Evolutionary conservation across 2,329 filamentous ascomycete species (phyloP).

Genomic region (Chlorencoelia australis): DNA sequence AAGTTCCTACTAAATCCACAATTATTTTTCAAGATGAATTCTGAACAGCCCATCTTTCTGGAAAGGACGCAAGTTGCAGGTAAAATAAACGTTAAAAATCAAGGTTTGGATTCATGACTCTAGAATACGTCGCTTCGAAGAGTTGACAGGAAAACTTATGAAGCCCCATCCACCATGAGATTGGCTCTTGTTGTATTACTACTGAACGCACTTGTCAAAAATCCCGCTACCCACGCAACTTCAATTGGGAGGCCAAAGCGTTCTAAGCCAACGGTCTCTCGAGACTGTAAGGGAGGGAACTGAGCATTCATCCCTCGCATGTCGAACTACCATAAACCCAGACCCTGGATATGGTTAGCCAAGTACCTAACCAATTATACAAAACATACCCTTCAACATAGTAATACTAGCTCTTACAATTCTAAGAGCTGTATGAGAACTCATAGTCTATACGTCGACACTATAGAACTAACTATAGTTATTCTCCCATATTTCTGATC

Average conservation of each 20-base stretch:
- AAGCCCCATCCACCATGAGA: conserved; percentile 51
- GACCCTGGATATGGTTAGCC: conserved; percentile 14
- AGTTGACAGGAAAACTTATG: conserved; percentile 18
- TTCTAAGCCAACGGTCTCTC: conserved; percentile 46
- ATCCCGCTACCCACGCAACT: conserved; percentile 50
- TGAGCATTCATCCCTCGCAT: conserved; percentile 40
- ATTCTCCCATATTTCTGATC: conserved; percentile 50
- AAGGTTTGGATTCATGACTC: conserved; percentile 34
- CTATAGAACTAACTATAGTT: conserved; percentile 49
- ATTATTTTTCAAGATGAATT: too few relatives aligned
- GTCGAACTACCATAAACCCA: conserved; percentile 30
- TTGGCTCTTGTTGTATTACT: conserved; percentile 53
- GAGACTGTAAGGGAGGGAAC: conserved; percentile 45
- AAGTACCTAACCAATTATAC: background rate
- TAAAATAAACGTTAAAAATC: too few relatives aligned
- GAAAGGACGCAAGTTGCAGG: too few relatives aligned
- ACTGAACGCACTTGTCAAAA: conserved; percentile 52
- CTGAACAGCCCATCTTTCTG: too few relatives aligned
- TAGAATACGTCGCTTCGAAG: conserved; percentile 8
- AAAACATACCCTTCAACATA: conserved; percentile 36
- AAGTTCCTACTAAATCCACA: too few relatives aligned
- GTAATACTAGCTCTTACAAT: conserved; percentile 49
- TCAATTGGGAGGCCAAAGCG: conserved; percentile 46
- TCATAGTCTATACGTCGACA: conserved; percentile 51
- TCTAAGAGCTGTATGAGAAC: conserved; percentile 48